Conservation (phyloP, 768 basidiomycete genomes). For the Amanita pseudoporphyria region DNA sequence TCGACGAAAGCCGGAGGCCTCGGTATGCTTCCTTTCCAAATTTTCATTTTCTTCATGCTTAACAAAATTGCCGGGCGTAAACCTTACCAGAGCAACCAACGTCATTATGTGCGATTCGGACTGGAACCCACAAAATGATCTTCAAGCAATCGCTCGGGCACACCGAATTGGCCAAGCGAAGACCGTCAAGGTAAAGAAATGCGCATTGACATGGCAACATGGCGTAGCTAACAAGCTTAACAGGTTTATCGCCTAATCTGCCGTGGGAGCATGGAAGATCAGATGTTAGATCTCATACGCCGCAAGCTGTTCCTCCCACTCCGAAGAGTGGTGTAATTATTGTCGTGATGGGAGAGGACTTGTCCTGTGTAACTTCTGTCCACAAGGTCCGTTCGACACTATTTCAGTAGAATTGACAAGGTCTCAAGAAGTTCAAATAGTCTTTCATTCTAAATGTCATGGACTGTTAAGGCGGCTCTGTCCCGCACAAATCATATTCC, state of each 20-base stretch:
- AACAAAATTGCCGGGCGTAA: constrained; percentile 44
- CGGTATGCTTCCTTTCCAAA: constrained; percentile 25
- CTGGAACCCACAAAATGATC: constrained; percentile 69
- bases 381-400: constrained; percentile 34
- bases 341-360: constrained; percentile 54
- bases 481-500: not conserved
- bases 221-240: not conserved
- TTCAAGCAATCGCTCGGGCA: constrained; percentile 80
- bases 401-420: not conserved
- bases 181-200: constrained; percentile 40
- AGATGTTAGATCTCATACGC: constrained; percentile 63
- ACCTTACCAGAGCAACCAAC: constrained; percentile 71
- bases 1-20: constrained; percentile 68
- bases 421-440: constrained; percentile 18
- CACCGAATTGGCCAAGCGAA: constrained; percentile 77
- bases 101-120: constrained; percentile 74
- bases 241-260: constrained; percentile 65
- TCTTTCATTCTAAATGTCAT: constrained; percentile 44
- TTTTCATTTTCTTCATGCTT: not conserved
- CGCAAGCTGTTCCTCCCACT: constrained; percentile 61
- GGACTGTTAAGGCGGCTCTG: constrained; percentile 21
- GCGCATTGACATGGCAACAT: not conserved
- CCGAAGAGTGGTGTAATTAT: constrained; percentile 44
- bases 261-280: constrained; percentile 64
- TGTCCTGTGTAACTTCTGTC: constrained; percentile 37